phyloP scores from a whole-genome alignment of 2,329 filamentous ascomycete species.

The Claviceps citrina region DNA sequence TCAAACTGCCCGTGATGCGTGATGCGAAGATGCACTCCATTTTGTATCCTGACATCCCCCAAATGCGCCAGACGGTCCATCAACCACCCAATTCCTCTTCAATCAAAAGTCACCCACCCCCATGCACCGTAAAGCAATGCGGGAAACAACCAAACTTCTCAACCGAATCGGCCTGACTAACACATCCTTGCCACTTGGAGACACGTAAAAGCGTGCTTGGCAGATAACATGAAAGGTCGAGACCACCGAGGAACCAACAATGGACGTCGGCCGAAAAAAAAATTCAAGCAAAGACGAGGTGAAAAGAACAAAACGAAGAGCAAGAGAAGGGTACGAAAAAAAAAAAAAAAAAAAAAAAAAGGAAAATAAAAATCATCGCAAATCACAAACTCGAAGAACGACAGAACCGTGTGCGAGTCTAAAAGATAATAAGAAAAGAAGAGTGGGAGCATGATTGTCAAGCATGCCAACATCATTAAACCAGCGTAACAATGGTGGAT shows the following conservation, averaged over 20 bases:
- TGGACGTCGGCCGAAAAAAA: neutral
- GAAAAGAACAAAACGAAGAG: neutral
- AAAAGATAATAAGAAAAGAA: neutral
- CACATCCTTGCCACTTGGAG: neutral
- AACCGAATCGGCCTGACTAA: neutral
- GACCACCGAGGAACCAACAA: neutral
- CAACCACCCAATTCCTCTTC: neutral
- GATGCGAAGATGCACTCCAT: neutral
- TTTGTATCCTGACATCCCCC: slow-evolving; percentile 2
- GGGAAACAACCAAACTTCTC: neutral
- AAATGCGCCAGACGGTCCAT: slow-evolving; percentile 2
- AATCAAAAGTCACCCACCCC: neutral
- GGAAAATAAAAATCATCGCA: too few relatives aligned
- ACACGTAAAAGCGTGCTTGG: neutral
- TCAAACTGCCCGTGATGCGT: neutral
- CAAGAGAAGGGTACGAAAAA: too few relatives aligned
- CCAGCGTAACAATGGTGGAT: neutral
- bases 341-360: too few relatives aligned
- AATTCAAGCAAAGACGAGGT: too few relatives aligned
- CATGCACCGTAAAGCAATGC: slow-evolving; percentile 4
- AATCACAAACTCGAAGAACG: too few relatives aligned
- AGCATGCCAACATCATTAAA: neutral
- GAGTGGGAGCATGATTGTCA: neutral
- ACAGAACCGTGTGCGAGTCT: neutral
- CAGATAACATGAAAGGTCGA: neutral